A percentile compares a stretch with the other conserved stretches of the same genome.
phyloP scores from a whole-genome alignment of 306 rosid species.

The Benincasa hispida region DNA sequence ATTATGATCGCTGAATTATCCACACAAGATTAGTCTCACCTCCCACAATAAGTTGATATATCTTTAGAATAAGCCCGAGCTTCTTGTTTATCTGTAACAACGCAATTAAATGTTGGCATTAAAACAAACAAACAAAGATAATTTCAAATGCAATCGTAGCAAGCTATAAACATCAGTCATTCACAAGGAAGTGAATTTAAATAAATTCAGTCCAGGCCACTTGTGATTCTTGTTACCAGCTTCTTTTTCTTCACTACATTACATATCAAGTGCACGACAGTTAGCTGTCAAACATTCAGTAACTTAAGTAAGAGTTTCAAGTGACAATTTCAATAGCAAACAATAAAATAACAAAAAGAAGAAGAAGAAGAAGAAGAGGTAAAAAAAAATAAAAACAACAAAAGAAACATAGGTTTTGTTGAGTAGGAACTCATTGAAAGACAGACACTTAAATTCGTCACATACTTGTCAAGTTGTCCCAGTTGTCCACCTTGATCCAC shows the following conservation, averaged over 20 bases:
- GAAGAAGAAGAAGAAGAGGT: neutral
- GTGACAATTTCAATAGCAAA: neutral
- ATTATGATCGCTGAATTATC: neutral
- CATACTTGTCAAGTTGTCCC: constrained; percentile 69
- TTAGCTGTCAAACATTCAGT: neutral
- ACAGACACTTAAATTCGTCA: neutral
- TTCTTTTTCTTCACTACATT: neutral
- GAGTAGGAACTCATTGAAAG: neutral
- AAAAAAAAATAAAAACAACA: neutral
- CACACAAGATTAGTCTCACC: constrained; percentile 27
- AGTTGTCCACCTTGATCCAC: constrained; percentile 72
- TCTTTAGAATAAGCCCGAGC: constrained; percentile 79
- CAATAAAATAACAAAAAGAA: too few relatives aligned
- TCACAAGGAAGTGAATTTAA: neutral
- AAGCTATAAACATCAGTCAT: neutral
- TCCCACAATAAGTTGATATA: constrained; percentile 80
- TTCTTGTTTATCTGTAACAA: constrained; percentile 64
- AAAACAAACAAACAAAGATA: neutral
- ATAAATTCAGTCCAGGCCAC: neutral
- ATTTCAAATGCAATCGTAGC: neutral
- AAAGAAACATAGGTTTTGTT: neutral
- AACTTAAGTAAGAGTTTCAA: neutral
- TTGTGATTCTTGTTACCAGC: neutral
- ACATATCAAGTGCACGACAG: neutral
- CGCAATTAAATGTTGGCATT: neutral